Evolutionary conservation across 805 yeast genomes (phyloP).

Genomic region (Cephaloascus albidus): DNA sequence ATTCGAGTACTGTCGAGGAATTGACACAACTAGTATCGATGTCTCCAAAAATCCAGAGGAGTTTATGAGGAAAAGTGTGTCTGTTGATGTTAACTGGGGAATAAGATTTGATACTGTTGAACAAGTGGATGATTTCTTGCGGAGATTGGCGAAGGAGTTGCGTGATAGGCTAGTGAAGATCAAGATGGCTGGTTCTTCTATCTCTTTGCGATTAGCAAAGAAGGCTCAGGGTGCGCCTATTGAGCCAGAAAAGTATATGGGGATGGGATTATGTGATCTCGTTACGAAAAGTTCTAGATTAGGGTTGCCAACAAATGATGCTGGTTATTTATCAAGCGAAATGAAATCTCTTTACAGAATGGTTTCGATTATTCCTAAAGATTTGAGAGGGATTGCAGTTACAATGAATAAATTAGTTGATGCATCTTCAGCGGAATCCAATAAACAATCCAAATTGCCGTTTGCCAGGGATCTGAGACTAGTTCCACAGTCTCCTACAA

Average conservation of each 20-base stretch:
- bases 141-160: slow-evolving; percentile 51
- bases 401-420: slow-evolving; percentile 53
- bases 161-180: slow-evolving; percentile 38
- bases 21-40: slow-evolving; percentile 53
- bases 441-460: slow-evolving; percentile 15
- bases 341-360: slow-evolving; percentile 45
- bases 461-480: slow-evolving; percentile 3
- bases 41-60: slow-evolving; percentile 38
- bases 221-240: slow-evolving; percentile 62
- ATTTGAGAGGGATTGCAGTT: slow-evolving; percentile 72
- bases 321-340: slow-evolving; percentile 54
- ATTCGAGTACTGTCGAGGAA: slow-evolving; percentile 51
- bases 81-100: slow-evolving; percentile 90
- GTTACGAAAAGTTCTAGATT: slow-evolving; percentile 48
- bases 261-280: slow-evolving; percentile 75
- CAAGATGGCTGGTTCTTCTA: slow-evolving; percentile 39
- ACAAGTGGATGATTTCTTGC: slow-evolving; percentile 60
- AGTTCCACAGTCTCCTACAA: neutral
- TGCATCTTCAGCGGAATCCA: slow-evolving; percentile 11
- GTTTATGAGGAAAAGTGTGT: slow-evolving; percentile 62
- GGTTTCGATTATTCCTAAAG: slow-evolving; percentile 52
- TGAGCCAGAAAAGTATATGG: slow-evolving; percentile 70
- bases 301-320: slow-evolving; percentile 51
- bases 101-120: slow-evolving; percentile 54
- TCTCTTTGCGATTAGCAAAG: slow-evolving; percentile 58